A percentile compares a stretch with the other conserved stretches of the same genome.
Conservation (phyloP, 2,329 filamentous ascomycete species). For the Fusarium sp. region DNA sequence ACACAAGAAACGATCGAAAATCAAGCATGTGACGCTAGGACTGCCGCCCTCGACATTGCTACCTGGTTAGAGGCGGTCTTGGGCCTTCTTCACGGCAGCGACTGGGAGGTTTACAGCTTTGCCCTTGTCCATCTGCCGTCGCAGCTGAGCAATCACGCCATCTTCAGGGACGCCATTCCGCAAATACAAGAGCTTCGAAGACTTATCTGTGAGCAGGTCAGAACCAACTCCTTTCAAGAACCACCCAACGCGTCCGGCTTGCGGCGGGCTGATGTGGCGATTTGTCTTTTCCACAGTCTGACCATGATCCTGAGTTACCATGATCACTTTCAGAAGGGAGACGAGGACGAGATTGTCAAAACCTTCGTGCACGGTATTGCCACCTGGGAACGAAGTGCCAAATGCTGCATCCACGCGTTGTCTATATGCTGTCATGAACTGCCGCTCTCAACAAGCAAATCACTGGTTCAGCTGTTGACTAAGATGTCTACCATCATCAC, state of each 20-base stretch:
- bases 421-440: constrained; percentile 96
- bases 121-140: constrained; percentile 86
- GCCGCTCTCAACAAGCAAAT: constrained; percentile 86
- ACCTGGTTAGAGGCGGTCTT: constrained; percentile 83
- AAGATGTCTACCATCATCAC: constrained; percentile 98
- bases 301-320: constrained; percentile 94
- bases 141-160: constrained; percentile 88
- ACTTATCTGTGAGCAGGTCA: constrained; percentile 85
- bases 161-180: constrained; percentile 79
- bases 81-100: constrained; percentile 77
- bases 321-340: constrained; percentile 81
- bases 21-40: constrained; percentile 48
- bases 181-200: constrained; percentile 82
- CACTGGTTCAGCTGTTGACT: constrained; percentile 85
- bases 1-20: constrained; percentile 13
- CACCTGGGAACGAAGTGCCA: constrained; percentile 86
- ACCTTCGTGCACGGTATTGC: constrained; percentile 88
- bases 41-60: constrained; percentile 68
- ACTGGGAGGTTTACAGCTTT: constrained; percentile 96
- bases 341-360: constrained; percentile 90
- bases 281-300: constrained; percentile 87
- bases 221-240: constrained; percentile 80
- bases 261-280: constrained; percentile 87
- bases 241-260: constrained; percentile 83
- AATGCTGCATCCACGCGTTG: constrained; percentile 92